Percentiles rank a stretch among this genome's conserved stretches.
Conservation (phyloP, 805 yeast genomes). For the Saccharomycopsis fibuligera region DNA sequence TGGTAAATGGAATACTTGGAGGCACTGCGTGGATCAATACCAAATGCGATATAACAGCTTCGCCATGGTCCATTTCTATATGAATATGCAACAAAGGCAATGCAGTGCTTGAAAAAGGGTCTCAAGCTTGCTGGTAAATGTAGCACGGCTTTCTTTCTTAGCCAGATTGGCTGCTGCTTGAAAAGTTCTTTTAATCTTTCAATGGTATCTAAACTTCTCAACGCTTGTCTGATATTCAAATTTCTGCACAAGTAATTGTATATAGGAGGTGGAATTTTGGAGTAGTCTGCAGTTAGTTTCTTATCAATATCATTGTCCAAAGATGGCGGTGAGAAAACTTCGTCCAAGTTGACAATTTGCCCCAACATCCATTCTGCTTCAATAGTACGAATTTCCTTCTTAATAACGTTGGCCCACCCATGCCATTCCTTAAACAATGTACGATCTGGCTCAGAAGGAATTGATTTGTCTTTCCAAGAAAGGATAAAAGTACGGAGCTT, state of each 20-base stretch:
- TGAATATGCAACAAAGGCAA: slow-evolving; percentile 79
- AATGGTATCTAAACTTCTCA: slow-evolving; percentile 2
- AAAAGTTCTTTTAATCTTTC: slow-evolving; percentile 40
- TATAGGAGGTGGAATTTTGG: too few relatives aligned
- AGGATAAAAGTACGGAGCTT: slow-evolving; percentile 47
- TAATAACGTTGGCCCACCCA: background rate
- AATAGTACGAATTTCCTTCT: background rate
- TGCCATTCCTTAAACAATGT: slow-evolving; percentile 1
- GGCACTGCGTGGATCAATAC: slow-evolving; percentile 66
- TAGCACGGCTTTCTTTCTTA: slow-evolving; percentile 61
- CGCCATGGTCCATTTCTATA: slow-evolving; percentile 94
- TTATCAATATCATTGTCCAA: too few relatives aligned
- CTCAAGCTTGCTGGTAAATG: slow-evolving; percentile 42
- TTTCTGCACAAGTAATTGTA: too few relatives aligned
- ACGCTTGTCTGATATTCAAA: background rate
- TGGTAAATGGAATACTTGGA: slow-evolving; percentile 58
- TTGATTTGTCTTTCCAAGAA: background rate
- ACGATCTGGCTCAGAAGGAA: background rate
- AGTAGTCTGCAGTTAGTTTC: too few relatives aligned
- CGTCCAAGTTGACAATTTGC: background rate
- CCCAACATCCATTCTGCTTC: background rate
- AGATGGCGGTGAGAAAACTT: too few relatives aligned
- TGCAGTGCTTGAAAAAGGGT: slow-evolving; percentile 55
- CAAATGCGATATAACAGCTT: slow-evolving; percentile 71
- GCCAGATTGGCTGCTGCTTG: slow-evolving; percentile 75